Evolutionary conservation across 2,329 filamentous ascomycete species (phyloP), one percentile per base, ranked within the genome.

Genomic region (Alternaria sp.): DNA sequence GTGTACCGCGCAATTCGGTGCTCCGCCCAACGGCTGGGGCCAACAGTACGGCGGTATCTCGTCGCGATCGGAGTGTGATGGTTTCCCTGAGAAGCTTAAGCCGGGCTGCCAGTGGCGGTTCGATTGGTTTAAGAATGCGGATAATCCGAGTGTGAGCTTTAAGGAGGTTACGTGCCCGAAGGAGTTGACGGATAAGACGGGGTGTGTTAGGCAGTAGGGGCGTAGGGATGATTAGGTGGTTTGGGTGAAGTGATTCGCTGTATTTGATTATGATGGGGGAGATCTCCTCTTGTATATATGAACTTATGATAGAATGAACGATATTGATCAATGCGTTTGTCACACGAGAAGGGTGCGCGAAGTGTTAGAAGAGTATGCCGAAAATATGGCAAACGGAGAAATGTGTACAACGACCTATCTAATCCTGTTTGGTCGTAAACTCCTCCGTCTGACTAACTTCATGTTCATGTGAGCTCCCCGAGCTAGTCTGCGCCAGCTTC

Each of bases 21-120:
- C 76, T 7, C 77, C 77, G 3, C 60, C 74, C 0, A 63, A 70
- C 1, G 77, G 77, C 25, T 79, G 77, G 78, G 77, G 76, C 28
- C 46, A 69, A 25, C 77, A 77, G 56, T 78, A 79, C 47, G 77
- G 77, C 30, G 77, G 78, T 12, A 75, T 80, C 55, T 74, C 71
- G 1, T 71, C 64, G 21, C 68, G 73, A 15, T 73, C 73, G 0
- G 67, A 76, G 17, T 80, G 78, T 58, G 77, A 79, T 36, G 47
- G 36, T 19, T 79, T 80, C 63, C 76, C 78, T 3, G 67, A 67
- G 67, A 77, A 77, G 62, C 70, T 79, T 12, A 77, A 79, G 71
- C 61, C 75, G 5, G 78, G 77, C 2, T 80, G 78, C 63, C 66
- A 75, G n/a, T 80, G 76, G 76, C 66, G 78, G 23, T 80, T 79